A percentile compares a stretch with the other conserved stretches of the same genome.
Conservation (phyloP, 495 filamentous ascomycete species). For the Astrothelium macrocarpum region DNA sequence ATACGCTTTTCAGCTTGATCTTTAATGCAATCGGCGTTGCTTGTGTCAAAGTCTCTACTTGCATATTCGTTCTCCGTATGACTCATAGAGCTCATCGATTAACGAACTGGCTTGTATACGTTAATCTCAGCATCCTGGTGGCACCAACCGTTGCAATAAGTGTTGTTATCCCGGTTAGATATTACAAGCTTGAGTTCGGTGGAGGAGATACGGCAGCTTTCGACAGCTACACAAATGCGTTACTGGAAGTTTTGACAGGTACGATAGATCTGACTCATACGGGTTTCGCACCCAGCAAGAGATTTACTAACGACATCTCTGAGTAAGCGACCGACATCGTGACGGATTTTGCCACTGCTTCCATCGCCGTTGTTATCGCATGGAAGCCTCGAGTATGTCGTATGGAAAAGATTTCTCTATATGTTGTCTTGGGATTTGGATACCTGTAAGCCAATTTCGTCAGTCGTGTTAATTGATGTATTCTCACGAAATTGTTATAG, state of each 20-base stretch:
- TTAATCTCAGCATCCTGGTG: not conserved
- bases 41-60: not conserved
- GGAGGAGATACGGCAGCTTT: not conserved
- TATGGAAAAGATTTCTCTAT: not conserved
- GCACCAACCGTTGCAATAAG: not conserved
- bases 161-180: not conserved
- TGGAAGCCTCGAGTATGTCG: not conserved
- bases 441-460: not conserved
- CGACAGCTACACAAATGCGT: not conserved
- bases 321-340: not conserved
- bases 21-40: not conserved
- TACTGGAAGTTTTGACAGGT: not conserved
- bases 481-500: not conserved
- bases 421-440: not conserved
- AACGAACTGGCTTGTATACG: not conserved
- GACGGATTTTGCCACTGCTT: slow-evolving; percentile 3
- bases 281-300: not conserved
- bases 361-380: not conserved
- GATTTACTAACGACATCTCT: not conserved
- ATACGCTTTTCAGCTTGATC: slow-evolving; percentile 1
- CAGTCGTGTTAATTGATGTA: not conserved
- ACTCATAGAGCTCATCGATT: not conserved
- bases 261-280: not conserved
- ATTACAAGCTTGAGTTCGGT: not conserved
- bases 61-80: not conserved